Conservation (phyloP, 306 rosid species). For the Chamaecrista fasciculata region DNA sequence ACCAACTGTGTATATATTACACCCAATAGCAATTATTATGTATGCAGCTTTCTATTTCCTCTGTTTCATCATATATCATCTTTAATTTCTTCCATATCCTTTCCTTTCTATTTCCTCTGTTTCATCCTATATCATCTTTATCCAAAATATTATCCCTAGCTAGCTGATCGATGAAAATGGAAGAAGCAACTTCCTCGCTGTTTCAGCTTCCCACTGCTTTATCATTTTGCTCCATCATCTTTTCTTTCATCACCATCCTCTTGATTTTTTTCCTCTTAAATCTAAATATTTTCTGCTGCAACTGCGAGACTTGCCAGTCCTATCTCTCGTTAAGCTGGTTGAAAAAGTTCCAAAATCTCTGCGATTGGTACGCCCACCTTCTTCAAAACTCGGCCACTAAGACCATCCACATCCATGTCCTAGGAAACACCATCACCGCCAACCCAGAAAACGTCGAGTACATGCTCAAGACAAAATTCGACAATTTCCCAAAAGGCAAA, state of each 20-base stretch:
- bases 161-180: constrained; percentile 33
- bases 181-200: constrained; percentile 25
- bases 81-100: not conserved
- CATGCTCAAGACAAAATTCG: constrained; percentile 66
- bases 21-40: constrained; percentile 22
- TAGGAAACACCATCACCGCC: constrained; percentile 66
- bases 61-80: not conserved
- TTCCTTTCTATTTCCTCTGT: not conserved
- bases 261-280: not conserved
- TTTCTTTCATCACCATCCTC: not conserved
- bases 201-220: constrained; percentile 1
- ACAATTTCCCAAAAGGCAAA: constrained; percentile 79
- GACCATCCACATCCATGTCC: constrained; percentile 74
- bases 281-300: constrained; percentile 47
- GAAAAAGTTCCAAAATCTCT: constrained; percentile 51
- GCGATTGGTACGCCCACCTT: constrained; percentile 77
- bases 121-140: not conserved
- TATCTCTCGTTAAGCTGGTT: constrained; percentile 67
- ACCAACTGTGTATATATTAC: not conserved
- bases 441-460: constrained; percentile 73
- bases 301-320: constrained; percentile 57
- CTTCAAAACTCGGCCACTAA: constrained; percentile 52
- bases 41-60: not conserved
- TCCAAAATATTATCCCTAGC: constrained; percentile 9
- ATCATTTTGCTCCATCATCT: constrained; percentile 9